Percentiles rank a stretch among this genome's conserved stretches.
Evolutionary conservation across 257 asterid species (phyloP).

Genomic region (Solanum verrucosum): DNA sequence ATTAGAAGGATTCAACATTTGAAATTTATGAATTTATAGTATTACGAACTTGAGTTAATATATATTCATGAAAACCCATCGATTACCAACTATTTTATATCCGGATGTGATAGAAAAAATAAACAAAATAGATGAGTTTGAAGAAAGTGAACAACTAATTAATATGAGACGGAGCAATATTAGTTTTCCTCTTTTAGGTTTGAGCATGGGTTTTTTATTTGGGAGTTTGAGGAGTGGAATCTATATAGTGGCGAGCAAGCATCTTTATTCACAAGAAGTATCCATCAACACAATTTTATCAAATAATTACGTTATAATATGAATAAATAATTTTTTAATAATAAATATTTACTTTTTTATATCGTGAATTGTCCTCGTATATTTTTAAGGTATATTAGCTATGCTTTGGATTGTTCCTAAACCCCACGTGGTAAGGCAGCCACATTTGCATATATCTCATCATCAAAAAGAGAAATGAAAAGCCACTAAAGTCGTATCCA

Average conservation of each 20-base stretch:
- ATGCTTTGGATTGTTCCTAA: background rate
- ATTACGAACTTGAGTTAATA: background rate
- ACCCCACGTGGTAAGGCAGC: constrained; percentile 35
- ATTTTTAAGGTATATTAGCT: background rate
- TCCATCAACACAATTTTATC: background rate
- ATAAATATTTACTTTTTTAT: background rate
- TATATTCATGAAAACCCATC: rapidly evolving
- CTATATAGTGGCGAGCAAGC: too few relatives aligned
- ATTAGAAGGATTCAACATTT: background rate
- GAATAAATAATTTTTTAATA: background rate
- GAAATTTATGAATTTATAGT: background rate
- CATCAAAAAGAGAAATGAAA: constrained; percentile 16
- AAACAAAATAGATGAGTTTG: background rate
- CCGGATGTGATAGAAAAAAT: background rate
- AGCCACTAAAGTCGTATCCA: constrained; percentile 30
- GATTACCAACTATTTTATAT: background rate
- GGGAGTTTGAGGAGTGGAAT: background rate
- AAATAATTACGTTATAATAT: background rate
- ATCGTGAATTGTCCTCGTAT: background rate
- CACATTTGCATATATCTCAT: background rate
- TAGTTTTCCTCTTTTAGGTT: background rate
- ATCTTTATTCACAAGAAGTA: background rate
- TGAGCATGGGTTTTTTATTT: background rate
- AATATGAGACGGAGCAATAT: background rate
- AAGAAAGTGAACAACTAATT: background rate